phyloP scores from a whole-genome alignment of 148 eudicot genomes.

The Camellia japonica region DNA sequence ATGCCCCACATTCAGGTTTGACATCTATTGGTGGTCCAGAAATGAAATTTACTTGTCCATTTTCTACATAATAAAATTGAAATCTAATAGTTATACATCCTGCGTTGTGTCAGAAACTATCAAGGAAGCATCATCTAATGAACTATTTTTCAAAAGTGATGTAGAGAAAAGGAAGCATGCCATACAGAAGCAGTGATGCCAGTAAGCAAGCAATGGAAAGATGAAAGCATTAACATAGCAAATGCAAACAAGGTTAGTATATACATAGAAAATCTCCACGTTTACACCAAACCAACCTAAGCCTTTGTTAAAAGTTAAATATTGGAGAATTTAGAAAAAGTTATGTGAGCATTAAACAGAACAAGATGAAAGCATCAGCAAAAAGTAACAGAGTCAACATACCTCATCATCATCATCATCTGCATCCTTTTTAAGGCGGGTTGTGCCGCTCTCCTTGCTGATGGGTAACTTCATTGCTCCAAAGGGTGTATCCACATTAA shows the following conservation, averaged over 20 bases:
- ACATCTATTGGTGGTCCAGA: no score
- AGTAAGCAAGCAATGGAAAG: not conserved
- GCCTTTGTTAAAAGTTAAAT: no score
- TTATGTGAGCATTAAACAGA: not conserved
- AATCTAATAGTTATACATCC: not conserved
- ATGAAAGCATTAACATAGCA: not conserved
- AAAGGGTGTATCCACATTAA: constrained; percentile 82
- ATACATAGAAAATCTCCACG: not conserved
- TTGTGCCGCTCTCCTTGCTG: constrained; percentile 80
- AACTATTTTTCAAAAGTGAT: not conserved
- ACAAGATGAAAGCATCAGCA: not conserved
- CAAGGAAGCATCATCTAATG: not conserved
- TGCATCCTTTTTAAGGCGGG: constrained; percentile 74
- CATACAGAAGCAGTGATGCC: not conserved
- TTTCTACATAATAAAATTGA: not conserved
- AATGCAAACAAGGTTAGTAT: not conserved
- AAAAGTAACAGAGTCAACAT: constrained; percentile 7
- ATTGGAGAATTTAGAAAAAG: not conserved
- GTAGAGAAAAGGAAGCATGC: constrained; percentile 2
- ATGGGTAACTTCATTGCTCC: constrained; percentile 91
- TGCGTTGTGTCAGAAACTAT: not conserved
- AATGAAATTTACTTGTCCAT: not conserved
- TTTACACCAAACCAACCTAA: no score
- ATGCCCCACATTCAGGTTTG: no score
- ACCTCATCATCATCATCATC: constrained; percentile 77